These are phyloP conservation scores for Sporothrix protearum DNA, from an alignment of 2,329 filamentous ascomycete species.

Conservation along the genomic window DNA sequence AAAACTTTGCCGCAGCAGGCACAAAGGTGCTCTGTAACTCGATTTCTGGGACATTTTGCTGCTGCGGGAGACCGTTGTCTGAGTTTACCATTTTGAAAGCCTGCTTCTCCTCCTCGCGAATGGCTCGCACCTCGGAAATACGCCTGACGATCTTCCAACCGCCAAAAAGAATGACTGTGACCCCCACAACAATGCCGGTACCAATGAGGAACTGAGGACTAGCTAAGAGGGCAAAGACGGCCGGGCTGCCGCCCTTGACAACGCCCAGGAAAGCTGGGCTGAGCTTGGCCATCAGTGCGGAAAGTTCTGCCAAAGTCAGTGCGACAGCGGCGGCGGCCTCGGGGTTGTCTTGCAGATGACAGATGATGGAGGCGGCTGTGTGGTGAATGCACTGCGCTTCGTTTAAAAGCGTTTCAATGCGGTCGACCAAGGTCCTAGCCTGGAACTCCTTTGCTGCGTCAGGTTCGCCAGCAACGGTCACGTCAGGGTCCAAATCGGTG, in stretches of 20 bases:
- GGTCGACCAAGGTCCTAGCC: conserved; percentile 58
- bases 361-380: conserved; percentile 76
- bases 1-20: not conserved
- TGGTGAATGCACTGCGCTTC: conserved; percentile 88
- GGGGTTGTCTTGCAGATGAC: conserved; percentile 65
- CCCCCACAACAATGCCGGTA: conserved; percentile 79
- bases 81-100: conserved; percentile 32
- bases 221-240: conserved; percentile 79
- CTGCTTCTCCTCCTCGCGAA: conserved; percentile 32
- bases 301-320: conserved; percentile 86
- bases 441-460: conserved; percentile 47
- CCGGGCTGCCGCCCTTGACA: conserved; percentile 77
- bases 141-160: conserved; percentile 97
- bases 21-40: conserved; percentile 17
- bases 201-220: conserved; percentile 94
- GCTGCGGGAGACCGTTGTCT: conserved; percentile 3
- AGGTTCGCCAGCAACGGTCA: not conserved
- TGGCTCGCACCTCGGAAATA: conserved; percentile 51
- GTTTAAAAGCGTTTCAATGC: conserved; percentile 72
- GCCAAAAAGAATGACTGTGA: conserved; percentile 94
- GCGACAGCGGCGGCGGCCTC: conserved; percentile 93
- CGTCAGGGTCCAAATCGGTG: conserved; percentile 43
- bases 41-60: not conserved
- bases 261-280: conserved; percentile 72
- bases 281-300: conserved; percentile 75